Evolutionary conservation across 768 basidiomycete species (phyloP).

Genomic region (Suillus discolor): DNA sequence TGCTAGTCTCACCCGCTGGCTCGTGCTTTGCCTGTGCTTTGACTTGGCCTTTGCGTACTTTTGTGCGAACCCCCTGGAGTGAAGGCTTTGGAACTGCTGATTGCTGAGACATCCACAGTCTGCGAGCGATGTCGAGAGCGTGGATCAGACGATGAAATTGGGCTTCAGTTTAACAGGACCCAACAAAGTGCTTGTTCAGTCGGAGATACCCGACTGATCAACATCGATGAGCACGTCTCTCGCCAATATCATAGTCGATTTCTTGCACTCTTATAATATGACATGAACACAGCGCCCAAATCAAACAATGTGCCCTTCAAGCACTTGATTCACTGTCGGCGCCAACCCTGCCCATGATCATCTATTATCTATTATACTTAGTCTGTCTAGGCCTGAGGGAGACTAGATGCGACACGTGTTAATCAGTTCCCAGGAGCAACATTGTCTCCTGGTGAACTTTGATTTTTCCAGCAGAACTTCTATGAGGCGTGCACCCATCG

Average conservation of each 20-base stretch:
- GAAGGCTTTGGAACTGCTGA: slow-evolving; percentile 82
- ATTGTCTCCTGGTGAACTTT: not conserved
- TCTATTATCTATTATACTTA: not conserved
- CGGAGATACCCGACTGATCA: slow-evolving; percentile 29
- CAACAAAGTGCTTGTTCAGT: slow-evolving; percentile 14
- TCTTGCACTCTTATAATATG: not conserved
- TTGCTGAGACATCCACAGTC: slow-evolving; percentile 93
- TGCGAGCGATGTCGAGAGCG: slow-evolving; percentile 38
- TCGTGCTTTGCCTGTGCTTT: slow-evolving; percentile 95
- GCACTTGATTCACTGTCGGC: not conserved
- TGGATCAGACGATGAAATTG: slow-evolving; percentile 17
- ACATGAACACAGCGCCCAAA: not conserved
- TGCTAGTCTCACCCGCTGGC: slow-evolving; percentile 55
- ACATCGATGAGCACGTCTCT: not conserved
- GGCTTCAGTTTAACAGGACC: not conserved
- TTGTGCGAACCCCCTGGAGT: slow-evolving; percentile 90
- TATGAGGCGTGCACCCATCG: not conserved
- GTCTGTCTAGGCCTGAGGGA: not conserved
- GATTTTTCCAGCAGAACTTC: not conserved
- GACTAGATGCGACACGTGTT: not conserved
- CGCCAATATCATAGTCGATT: not conserved
- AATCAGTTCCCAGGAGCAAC: not conserved
- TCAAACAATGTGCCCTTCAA: not conserved
- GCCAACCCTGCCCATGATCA: not conserved
- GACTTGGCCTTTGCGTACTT: slow-evolving; percentile 90